These are phyloP conservation scores for Penicillium sclerotiorum DNA, from an alignment of 2,329 filamentous ascomycete genomes.

Conservation along the genomic window DNA sequence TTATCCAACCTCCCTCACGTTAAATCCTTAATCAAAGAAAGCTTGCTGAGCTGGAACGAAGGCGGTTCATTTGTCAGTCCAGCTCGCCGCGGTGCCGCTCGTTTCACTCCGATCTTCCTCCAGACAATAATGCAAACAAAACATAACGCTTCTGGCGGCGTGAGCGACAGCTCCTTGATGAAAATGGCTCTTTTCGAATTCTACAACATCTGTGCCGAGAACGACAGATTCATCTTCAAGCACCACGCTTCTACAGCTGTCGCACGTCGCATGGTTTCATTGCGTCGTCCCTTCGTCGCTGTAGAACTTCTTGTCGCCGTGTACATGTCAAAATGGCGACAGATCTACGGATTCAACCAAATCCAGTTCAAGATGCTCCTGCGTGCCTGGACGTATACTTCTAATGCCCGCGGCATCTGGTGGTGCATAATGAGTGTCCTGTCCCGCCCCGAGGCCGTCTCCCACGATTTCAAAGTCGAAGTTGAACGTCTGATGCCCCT, in stretches of 20 bases:
- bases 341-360: constrained; percentile 36
- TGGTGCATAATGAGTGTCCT: constrained; percentile 46
- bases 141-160: constrained; percentile 6
- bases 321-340: constrained; percentile 42
- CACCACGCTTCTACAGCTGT: constrained; percentile 37
- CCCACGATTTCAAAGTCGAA: constrained; percentile 38
- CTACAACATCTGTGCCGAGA: constrained; percentile 40
- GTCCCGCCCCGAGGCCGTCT: constrained; percentile 34
- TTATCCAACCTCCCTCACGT: constrained; percentile 26
- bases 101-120: constrained; percentile 39
- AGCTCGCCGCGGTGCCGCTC: constrained; percentile 24
- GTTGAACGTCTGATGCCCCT: constrained; percentile 28
- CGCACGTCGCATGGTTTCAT: constrained; percentile 31
- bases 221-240: constrained; percentile 36
- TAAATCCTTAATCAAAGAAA: constrained; percentile 35
- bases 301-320: constrained; percentile 38
- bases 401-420: constrained; percentile 39
- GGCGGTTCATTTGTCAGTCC: background rate
- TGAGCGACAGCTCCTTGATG: constrained; percentile 28
- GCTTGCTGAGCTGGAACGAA: constrained; percentile 24
- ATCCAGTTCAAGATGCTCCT: constrained; percentile 42
- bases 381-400: constrained; percentile 34
- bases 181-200: constrained; percentile 43
- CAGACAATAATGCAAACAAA: constrained; percentile 34
- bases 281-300: constrained; percentile 29